phyloP scores from a whole-genome alignment of 768 basidiomycete species.

The Rhodotorula taiwanensis region DNA sequence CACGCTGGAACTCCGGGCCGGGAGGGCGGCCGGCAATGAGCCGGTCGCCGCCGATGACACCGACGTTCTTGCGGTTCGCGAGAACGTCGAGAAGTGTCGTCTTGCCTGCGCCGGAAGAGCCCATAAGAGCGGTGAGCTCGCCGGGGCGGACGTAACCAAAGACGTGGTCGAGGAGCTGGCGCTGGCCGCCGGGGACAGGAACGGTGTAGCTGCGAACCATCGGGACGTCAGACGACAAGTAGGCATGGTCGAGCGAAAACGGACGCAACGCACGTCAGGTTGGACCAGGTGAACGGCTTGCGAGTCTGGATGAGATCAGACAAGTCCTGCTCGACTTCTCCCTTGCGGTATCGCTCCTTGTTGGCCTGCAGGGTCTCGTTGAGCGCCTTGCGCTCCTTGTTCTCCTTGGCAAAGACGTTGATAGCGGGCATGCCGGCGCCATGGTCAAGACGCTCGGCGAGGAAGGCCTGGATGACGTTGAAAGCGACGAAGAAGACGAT shows the following conservation, averaged over 20 bases:
- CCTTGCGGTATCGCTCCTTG: slow-evolving; percentile 50
- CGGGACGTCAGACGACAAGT: background rate
- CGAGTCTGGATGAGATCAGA: slow-evolving; percentile 44
- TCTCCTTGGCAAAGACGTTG: slow-evolving; percentile 59
- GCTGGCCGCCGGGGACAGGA: slow-evolving; percentile 31
- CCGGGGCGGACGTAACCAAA: slow-evolving; percentile 56
- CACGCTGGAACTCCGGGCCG: slow-evolving; percentile 54
- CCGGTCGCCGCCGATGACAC: slow-evolving; percentile 65
- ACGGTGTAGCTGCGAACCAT: slow-evolving; percentile 17
- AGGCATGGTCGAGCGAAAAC: slow-evolving; percentile 34
- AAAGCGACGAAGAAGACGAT: slow-evolving; percentile 56
- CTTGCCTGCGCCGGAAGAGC: slow-evolving; percentile 67
- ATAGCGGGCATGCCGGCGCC: slow-evolving; percentile 53
- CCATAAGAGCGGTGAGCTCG: slow-evolving; percentile 77
- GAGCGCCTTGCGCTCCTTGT: slow-evolving; percentile 49
- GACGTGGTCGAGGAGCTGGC: slow-evolving; percentile 40
- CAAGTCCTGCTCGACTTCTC: slow-evolving; percentile 49
- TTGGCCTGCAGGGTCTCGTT: slow-evolving; percentile 48
- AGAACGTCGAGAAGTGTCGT: slow-evolving; percentile 60
- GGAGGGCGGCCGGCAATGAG: slow-evolving; percentile 61
- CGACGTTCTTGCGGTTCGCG: slow-evolving; percentile 55
- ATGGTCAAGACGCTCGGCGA: slow-evolving; percentile 49
- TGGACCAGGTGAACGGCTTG: slow-evolving; percentile 70
- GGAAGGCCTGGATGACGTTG: slow-evolving; percentile 53
- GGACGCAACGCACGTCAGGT: slow-evolving; percentile 52